Conservation (phyloP, 805 yeast genomes). For the Ogataea allantospora region DNA sequence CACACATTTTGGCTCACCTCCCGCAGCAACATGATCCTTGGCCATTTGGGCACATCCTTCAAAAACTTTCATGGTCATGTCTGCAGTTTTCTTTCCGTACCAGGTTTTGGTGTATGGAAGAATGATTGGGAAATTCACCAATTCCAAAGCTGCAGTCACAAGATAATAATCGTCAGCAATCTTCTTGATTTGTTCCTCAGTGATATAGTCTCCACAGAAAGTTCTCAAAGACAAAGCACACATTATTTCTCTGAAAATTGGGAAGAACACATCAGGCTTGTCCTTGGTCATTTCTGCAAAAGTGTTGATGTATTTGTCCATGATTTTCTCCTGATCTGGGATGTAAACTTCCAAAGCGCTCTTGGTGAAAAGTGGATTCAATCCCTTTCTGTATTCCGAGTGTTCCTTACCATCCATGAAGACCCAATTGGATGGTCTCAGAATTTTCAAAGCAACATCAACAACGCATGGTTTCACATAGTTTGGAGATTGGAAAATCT, state of each 20-base stretch:
- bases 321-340: constrained; percentile 79
- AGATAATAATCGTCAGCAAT: constrained; percentile 91
- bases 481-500: constrained; percentile 77
- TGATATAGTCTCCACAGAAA: constrained; percentile 93
- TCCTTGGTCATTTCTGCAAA: constrained; percentile 56
- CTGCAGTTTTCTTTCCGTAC: constrained; percentile 94
- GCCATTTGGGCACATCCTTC: constrained; percentile 87
- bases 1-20: constrained; percentile 81
- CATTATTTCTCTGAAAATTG: constrained; percentile 91
- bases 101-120: constrained; percentile 95
- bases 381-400: constrained; percentile 84
- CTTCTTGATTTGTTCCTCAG: constrained; percentile 82
- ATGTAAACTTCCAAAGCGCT: constrained; percentile 80
- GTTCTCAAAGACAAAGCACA: constrained; percentile 92
- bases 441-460: constrained; percentile 90
- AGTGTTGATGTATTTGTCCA: constrained; percentile 74
- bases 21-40: constrained; percentile 71
- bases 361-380: constrained; percentile 86
- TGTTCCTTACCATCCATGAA: constrained; percentile 96
- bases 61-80: constrained; percentile 89
- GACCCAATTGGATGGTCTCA: constrained; percentile 97
- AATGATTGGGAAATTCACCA: constrained; percentile 96
- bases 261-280: constrained; percentile 78
- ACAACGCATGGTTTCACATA: constrained; percentile 97
- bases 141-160: constrained; percentile 93